Base-by-base conservation (phyloP, 441 rosid species). In the Pelargonium myrrhifolium region DNA sequence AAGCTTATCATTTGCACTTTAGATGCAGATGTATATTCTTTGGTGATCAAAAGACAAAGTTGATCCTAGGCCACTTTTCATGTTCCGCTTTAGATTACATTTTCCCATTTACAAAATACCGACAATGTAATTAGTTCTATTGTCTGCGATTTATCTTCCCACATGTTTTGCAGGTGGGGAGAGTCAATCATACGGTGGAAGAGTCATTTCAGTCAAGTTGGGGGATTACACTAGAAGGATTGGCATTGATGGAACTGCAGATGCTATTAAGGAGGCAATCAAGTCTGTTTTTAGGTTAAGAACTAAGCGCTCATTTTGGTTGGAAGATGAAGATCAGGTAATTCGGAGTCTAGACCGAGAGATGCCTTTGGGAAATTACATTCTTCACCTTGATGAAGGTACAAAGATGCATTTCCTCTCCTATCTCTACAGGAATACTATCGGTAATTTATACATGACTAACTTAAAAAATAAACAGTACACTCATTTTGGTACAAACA, bases 301-400 rank as follows among this genome's bases (percentile, higher is more conserved):
- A 79, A 94, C 89, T 1, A 85, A 80, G 66, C 87, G 96, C 11
- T 94, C 92, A 45, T 94, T 94, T 80, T 94, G 97, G 98, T 72
- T 92, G 80, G 99, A 94, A 83, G 99, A 92, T 80, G 98, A 94
- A 81, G 91, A 89, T 65, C 91, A 85, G 76, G 70, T 92, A 62
- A 78, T 89, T 63, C 88, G 97, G 6, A 76, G 93, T 75, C 89
- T 94, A 60, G 98, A 92, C 74, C 75, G 89, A 77, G 97, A 94
- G 73, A 92, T 94, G 99, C 99, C 99, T 67, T 45, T 87, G 68
- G 97, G 96, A 61, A 92, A 74, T 77, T 89, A 94, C 81, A 80
- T 74, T 21, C 98, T 94, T 66, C 92, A 82, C 79, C 84, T 94
- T 6, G 98, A 94, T 77, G 87, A 88, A 80, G 99, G 97, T 91